Evolutionary conservation across 2,329 filamentous ascomycete genomes (phyloP).

Genomic region (Sporothrix humicola): DNA sequence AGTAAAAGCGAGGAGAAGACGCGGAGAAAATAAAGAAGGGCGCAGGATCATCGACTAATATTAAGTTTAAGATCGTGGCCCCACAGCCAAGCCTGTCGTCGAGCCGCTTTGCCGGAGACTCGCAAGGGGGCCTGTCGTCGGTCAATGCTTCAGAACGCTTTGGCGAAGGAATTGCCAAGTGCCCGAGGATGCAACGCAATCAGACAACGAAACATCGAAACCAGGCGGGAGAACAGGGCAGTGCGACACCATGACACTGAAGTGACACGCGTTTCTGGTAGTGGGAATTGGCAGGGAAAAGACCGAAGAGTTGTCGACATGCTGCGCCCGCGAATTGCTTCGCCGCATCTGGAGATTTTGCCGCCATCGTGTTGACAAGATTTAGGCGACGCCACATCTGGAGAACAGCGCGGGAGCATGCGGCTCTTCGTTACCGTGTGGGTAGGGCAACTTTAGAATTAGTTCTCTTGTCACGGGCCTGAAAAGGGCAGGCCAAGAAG

Average conservation of each 20-base stretch:
- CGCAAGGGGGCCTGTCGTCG: conserved; percentile 9
- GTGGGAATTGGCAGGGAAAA: no score
- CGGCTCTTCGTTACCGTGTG: background rate
- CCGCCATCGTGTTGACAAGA: background rate
- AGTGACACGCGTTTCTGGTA: no score
- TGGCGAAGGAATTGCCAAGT: background rate
- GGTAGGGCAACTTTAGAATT: background rate
- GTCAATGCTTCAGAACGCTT: background rate
- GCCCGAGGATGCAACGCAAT: background rate
- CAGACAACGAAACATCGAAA: background rate
- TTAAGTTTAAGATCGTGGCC: background rate
- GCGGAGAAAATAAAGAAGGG: background rate
- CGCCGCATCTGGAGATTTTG: background rate
- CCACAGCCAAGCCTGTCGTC: background rate
- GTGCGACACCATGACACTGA: no score
- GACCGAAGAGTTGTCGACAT: background rate
- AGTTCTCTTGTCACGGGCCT: background rate
- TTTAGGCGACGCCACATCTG: background rate
- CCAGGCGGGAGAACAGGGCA: background rate
- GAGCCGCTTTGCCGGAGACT: background rate
- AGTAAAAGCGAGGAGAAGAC: background rate
- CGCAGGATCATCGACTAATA: background rate
- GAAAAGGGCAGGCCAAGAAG: background rate
- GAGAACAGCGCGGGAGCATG: no score
- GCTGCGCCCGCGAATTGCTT: background rate